Evolutionary conservation across 2,329 filamentous ascomycete species (phyloP).

Genomic region (Westerdykella aurantiaca): DNA sequence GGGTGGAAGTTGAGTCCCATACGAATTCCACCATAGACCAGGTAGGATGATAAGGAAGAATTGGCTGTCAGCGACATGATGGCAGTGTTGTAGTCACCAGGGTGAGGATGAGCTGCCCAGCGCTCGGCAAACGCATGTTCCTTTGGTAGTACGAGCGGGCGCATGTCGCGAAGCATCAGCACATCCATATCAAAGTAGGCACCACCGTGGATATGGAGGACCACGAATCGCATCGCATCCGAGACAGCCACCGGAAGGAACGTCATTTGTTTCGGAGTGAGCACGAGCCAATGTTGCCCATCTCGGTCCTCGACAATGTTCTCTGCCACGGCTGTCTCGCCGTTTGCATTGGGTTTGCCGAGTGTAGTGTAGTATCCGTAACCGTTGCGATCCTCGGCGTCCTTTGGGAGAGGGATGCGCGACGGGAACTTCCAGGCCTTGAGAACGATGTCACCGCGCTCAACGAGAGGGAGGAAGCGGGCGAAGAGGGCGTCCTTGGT

Average conservation of each 20-base stretch:
- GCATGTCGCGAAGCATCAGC: slow-evolving; percentile 50
- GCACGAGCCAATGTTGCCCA: slow-evolving; percentile 50
- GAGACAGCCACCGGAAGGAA: slow-evolving; percentile 55
- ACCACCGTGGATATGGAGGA: slow-evolving; percentile 50
- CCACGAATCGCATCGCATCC: slow-evolving; percentile 51
- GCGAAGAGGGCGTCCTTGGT: slow-evolving; percentile 48
- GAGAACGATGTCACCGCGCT: slow-evolving; percentile 49
- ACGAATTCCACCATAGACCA: slow-evolving; percentile 51
- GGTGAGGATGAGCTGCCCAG: slow-evolving; percentile 50
- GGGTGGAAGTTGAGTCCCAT: slow-evolving; percentile 57
- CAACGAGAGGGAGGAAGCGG: slow-evolving; percentile 50
- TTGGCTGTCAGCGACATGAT: slow-evolving; percentile 54
- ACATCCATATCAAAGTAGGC: slow-evolving; percentile 55
- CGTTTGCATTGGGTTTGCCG: slow-evolving; percentile 40
- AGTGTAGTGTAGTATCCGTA: slow-evolving; percentile 47
- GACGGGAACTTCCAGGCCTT: slow-evolving; percentile 51
- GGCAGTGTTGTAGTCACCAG: slow-evolving; percentile 54
- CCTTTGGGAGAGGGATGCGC: slow-evolving; percentile 47
- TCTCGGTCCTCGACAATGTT: slow-evolving; percentile 47
- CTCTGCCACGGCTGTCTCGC: slow-evolving; percentile 44
- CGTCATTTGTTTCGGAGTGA: slow-evolving; percentile 52
- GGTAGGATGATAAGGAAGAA: slow-evolving; percentile 50
- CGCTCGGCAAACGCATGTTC: slow-evolving; percentile 52
- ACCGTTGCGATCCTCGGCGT: slow-evolving; percentile 45
- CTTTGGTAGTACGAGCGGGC: slow-evolving; percentile 47